Evolutionary conservation across 2,329 filamentous ascomycete species (phyloP), one percentile per base, ranked within the genome.

Genomic region (Ustulina deusta): DNA sequence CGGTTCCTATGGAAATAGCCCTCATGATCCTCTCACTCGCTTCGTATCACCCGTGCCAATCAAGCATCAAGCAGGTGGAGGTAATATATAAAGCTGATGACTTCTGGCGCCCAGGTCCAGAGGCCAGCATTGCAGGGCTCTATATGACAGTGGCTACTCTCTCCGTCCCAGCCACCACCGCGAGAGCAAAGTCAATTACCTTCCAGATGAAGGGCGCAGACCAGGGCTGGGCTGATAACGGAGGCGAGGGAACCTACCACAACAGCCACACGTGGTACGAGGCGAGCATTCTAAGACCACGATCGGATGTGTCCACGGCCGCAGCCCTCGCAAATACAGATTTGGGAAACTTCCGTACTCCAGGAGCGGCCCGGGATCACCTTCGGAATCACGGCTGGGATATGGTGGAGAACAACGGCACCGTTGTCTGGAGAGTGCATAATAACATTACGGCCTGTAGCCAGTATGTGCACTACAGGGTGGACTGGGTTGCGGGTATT

Each of bases 251-350:
- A 17, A 71, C 67, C 20, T 73, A 71, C 42, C 0, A 63, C 2
- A 72, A 73, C 49, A 73, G 73, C 22, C 69, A 73, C 40, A 71
- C 73, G 2, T 72, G 70, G 69, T 73, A 65, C 57, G 72, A 72
- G 11, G 68, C 52, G n/a, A 71, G 69, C 48, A 72, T 74, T 46
- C 60, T 72, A 15, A 66, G 66, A 15, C 73, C 66, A 10, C 17
- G 42, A 40, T 46, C 57, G 27, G n/a, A 34, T 1, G 54, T 10
- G n/a, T 36, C 52, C 29, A 27, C 36, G 52, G 49, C 11, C 20
- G 34, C 54, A 38, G 27, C 46, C 27, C 52, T 57, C 49, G 20
- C 34, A 59, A 56, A 52, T 62, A 36, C 22, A 20, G 34, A 65
- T 40, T 56, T 58, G 10, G 7, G 0, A 11, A n/a, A 61, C 10